Percentiles rank a stretch among this genome's conserved stretches.
These are phyloP conservation scores for Grosmannia huntii DNA, from an alignment of 2,329 filamentous ascomycete genomes.

Conservation along the genomic window DNA sequence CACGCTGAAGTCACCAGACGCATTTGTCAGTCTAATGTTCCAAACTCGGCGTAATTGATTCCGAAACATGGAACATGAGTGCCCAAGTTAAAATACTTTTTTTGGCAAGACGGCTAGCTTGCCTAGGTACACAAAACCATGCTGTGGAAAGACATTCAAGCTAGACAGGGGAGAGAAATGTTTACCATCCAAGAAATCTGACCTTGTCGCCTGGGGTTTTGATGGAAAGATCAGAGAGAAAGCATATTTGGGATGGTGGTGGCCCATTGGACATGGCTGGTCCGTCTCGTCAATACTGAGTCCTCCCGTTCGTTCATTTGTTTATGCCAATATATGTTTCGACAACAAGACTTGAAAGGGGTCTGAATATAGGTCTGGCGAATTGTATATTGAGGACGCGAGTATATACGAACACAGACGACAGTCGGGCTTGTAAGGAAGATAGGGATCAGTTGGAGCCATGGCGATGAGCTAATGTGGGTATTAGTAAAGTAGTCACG, in stretches of 20 bases:
- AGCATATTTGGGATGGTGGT: conserved; percentile 49
- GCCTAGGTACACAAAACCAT: neutral
- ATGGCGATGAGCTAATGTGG: too few relatives aligned
- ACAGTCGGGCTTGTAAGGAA: too few relatives aligned
- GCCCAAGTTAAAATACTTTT: too few relatives aligned
- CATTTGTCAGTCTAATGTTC: neutral
- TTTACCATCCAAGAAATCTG: conserved; percentile 84
- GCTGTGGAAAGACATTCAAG: neutral
- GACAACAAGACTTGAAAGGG: too few relatives aligned
- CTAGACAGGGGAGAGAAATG: neutral
- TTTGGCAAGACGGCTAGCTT: neutral
- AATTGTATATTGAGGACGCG: neutral
- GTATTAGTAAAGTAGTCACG: neutral
- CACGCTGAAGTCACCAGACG: conserved; percentile 25
- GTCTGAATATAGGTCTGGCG: neutral
- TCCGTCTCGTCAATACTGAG: neutral
- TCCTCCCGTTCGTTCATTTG: neutral
- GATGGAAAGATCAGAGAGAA: conserved; percentile 47
- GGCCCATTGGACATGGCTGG: conserved; percentile 43
- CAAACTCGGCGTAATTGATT: too few relatives aligned
- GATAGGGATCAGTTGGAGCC: too few relatives aligned
- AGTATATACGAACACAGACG: neutral
- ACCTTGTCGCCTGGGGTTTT: conserved; percentile 59
- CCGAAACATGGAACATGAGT: too few relatives aligned
- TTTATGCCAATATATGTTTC: neutral